A percentile compares a stretch with the other conserved stretches of the same genome.
Evolutionary conservation across 2,329 filamentous ascomycete genomes (phyloP).

Genomic region (Penicillium frequentans): DNA sequence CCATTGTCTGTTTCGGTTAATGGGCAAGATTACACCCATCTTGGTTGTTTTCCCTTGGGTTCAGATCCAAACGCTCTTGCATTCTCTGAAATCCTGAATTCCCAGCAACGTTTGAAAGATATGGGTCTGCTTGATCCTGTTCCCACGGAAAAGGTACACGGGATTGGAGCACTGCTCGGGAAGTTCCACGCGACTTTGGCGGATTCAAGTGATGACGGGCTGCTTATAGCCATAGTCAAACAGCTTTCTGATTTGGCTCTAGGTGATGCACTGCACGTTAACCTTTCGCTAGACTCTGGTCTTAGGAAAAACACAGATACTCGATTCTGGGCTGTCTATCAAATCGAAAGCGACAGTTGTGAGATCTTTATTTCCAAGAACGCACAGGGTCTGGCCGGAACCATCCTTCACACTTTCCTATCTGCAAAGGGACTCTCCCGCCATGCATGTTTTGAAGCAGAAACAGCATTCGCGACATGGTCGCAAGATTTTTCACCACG

Average conservation of each 20-base stretch:
- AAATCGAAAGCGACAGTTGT: slow-evolving; percentile 33
- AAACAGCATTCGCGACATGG: slow-evolving; percentile 40
- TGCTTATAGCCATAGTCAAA: slow-evolving; percentile 29
- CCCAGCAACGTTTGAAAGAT: slow-evolving; percentile 44
- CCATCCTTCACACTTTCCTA: slow-evolving; percentile 48
- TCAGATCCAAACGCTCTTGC: slow-evolving; percentile 41
- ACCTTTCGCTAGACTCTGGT: slow-evolving; percentile 43
- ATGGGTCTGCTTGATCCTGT: slow-evolving; percentile 45
- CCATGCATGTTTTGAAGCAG: slow-evolving; percentile 40
- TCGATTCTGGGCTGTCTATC: slow-evolving; percentile 45
- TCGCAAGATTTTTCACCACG: slow-evolving; percentile 30
- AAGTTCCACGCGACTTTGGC: slow-evolving; percentile 31
- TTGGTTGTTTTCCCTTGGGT: slow-evolving; percentile 52
- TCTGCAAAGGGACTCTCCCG: slow-evolving; percentile 43
- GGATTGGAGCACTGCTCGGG: slow-evolving; percentile 32
- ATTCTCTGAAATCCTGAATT: slow-evolving; percentile 47
- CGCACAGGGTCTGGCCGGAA: slow-evolving; percentile 43
- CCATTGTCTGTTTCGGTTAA: slow-evolving; percentile 40
- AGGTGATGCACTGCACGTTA: slow-evolving; percentile 31
- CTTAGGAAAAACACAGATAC: slow-evolving; percentile 37
- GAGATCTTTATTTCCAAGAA: slow-evolving; percentile 48
- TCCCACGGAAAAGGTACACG: slow-evolving; percentile 33
- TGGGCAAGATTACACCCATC: slow-evolving; percentile 38
- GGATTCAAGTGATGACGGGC: slow-evolving; percentile 17
- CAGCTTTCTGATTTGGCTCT: slow-evolving; percentile 30